Evolutionary conservation across 306 rosid species (phyloP), one percentile per base, ranked within the genome.

Genomic region (Quercus bicolor): DNA sequence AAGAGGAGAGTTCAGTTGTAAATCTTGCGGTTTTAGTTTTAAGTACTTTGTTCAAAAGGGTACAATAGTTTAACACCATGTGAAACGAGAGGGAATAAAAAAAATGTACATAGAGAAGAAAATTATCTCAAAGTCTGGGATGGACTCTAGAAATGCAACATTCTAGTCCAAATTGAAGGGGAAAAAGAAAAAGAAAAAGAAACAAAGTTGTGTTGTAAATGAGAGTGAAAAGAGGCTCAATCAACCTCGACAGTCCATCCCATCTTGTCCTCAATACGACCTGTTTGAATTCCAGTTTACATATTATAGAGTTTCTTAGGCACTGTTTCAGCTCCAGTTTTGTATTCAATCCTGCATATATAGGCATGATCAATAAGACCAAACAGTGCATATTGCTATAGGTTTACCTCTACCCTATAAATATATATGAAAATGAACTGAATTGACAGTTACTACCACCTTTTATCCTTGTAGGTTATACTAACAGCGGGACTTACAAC

Each of bases 241-340:
- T 77, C 80, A 28, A 88, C 43, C 54, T 45, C 71, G 16, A 85
- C 45, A 2, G 86, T 87, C 91, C 90, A 89, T 14, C 84, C 84
- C 74, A 74, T 82, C 57, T 70, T 86, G 85, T 87, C 92, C 72
- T 84, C 87, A 16, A 83, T 11, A 6, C 29, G 48, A 19, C 92
- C 90, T 3, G 87, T 87, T 82, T 87, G 91, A 79, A 89, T 89
- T 18, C 87, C 89, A 2, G 83, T 76, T 12, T 86, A 56, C 40
- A 66, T 86, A 52, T 80, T 73, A 14, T 76, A 56, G 73, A 89
- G 79, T 37, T 85, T 87, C 20, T 83, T 78, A 52, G 78, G 68
- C 66, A 83, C 33, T 3, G 89, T 43, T 70, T 84, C 87, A 40
- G 83, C 13, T 76, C 90, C 96, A 10, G 88, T 84, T 72, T 64